phyloP scores from a whole-genome alignment of 805 yeast genomes.

The Wickerhamomyces kurtzmanii region DNA sequence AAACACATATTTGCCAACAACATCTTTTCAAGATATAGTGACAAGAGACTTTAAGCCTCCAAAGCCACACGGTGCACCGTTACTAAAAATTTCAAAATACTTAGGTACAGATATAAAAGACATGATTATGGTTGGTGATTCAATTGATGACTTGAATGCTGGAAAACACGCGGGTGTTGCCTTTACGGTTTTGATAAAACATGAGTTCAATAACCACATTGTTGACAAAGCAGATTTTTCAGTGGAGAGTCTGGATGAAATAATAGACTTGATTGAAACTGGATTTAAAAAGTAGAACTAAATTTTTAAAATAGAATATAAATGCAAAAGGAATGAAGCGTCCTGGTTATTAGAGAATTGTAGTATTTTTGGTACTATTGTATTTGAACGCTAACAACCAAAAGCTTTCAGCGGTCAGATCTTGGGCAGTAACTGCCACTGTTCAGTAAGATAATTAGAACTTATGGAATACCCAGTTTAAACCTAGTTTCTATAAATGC shows the following conservation, averaged over 20 bases:
- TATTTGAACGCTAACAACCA: no score
- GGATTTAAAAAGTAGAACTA: no score
- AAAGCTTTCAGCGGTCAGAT: no score
- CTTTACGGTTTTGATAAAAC: conserved; percentile 43
- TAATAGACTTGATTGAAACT: conserved; percentile 22
- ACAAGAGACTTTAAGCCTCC: conserved; percentile 62
- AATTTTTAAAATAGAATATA: no score
- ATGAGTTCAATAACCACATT: conserved; percentile 38
- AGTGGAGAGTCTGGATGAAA: conserved; percentile 22
- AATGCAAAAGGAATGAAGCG: no score
- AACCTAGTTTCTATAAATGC: no score
- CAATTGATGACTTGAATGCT: conserved; percentile 57
- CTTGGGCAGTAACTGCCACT: no score
- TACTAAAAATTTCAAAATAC: conserved; percentile 39
- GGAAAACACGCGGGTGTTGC: conserved; percentile 56
- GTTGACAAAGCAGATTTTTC: conserved; percentile 18
- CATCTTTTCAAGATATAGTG: conserved; percentile 38
- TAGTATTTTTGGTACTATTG: no score
- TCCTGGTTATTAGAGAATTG: no score
- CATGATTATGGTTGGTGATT: conserved; percentile 66
- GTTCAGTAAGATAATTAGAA: no score
- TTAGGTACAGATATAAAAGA: conserved; percentile 38
- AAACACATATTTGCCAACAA: conserved; percentile 28
- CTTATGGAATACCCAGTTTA: no score
- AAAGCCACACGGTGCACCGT: conserved; percentile 59